Base-by-base conservation (phyloP, 805 yeast genomes). In the Myxozyma monticola region DNA sequence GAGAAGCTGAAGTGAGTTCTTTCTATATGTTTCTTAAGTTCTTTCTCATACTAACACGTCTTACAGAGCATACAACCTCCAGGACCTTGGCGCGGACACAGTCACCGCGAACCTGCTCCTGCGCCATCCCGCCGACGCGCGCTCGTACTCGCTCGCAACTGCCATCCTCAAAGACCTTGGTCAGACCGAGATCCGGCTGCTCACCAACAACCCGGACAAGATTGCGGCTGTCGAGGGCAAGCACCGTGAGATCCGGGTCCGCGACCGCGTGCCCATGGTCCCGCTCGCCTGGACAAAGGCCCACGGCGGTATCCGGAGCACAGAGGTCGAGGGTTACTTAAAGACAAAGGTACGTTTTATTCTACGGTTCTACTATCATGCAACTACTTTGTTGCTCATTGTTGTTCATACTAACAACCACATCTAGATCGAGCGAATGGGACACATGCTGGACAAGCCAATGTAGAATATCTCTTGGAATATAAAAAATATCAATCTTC, bases 41-140 rank as follows among this genome's bases (percentile, higher is more conserved):
- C 17, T 29, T 9, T 31, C 15, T 28, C 4, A 20, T 31, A n/a
- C 2, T 14, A 14, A 12, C 15, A 21, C 29, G 14, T 14, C n/a
- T 18, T 33, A n/a, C 31, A 55, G 59, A 70, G 98, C 98, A 1
- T 93, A 93, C 69, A 93, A 93, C 66, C 73, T 93, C 58, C 99
- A 93, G 72, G 99, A 93, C 70, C 74, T 93, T 49, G 99, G 99
- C 5, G 98, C 98, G 6, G 99, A 93, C 68, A 93, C 99, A 0
- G 98, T 93, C 3, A 95, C 90, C 68, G 99, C 99, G 7, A 93
- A 93, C 68, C 71, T 93, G 51, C 68, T 93, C 71, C 76, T 93
- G 56, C 79, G 96, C 61, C 99, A 93, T 63, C 99, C 99, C 4
- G 98, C 97, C 0, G 99, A 93, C 68, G 96, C 87, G n/a, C 81